phyloP scores from a whole-genome alignment of 2,329 filamentous ascomycete genomes.

The Aspergillus alliaceus region DNA sequence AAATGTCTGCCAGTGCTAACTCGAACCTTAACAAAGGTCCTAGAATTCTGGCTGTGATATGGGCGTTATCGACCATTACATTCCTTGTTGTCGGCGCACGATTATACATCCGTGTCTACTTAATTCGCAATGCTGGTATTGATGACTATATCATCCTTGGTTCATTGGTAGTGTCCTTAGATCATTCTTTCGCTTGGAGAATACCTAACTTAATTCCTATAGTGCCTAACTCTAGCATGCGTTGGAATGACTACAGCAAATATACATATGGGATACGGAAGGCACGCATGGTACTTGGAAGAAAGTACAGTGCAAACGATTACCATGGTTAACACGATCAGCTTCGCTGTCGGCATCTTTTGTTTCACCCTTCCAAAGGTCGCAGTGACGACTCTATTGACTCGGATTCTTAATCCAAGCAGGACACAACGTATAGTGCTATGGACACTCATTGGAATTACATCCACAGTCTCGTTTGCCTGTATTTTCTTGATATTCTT shows the following conservation, averaged over 20 bases:
- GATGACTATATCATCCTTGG: constrained; percentile 41
- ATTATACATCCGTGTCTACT: constrained; percentile 31
- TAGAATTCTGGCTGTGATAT: constrained; percentile 32
- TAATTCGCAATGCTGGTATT: constrained; percentile 34
- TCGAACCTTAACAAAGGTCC: constrained; percentile 35
- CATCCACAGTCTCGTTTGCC: constrained; percentile 31
- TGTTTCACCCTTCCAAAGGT: constrained; percentile 32
- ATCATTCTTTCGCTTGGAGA: background rate
- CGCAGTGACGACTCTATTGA: constrained; percentile 28
- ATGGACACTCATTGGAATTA: constrained; percentile 31
- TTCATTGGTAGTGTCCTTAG: constrained; percentile 28
- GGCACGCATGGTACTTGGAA: constrained; percentile 36
- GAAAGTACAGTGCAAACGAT: constrained; percentile 28
- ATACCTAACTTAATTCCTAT: background rate
- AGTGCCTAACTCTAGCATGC: constrained; percentile 14
- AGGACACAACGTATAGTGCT: constrained; percentile 16
- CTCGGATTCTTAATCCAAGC: constrained; percentile 28
- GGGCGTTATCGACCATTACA: constrained; percentile 31
- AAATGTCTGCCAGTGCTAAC: background rate
- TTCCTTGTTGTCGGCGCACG: constrained; percentile 33
- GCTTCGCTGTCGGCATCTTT: constrained; percentile 30
- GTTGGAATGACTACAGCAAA: constrained; percentile 33
- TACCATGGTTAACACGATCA: constrained; percentile 25
- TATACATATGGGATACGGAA: constrained; percentile 41
- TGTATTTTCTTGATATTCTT: constrained; percentile 45